Percentiles rank a stretch among this genome's conserved stretches.
Evolutionary conservation across 352 stramenopile genomes (phyloP).

Genomic region (Pythium biforme): DNA sequence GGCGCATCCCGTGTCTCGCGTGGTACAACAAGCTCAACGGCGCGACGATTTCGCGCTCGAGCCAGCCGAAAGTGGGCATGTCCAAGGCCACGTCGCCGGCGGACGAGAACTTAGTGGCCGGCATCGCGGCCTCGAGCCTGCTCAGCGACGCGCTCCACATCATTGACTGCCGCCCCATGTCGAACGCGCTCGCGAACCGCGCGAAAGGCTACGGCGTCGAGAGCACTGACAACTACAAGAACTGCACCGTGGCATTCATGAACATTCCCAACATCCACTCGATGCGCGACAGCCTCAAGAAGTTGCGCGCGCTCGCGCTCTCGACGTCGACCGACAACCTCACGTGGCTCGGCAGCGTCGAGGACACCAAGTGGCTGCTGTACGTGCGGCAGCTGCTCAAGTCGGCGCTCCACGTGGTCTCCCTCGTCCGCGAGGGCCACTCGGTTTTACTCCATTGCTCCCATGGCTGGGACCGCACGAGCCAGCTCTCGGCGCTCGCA

Average conservation of each 20-base stretch:
- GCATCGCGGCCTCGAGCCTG: constrained; percentile 62
- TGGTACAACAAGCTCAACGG: constrained; percentile 76
- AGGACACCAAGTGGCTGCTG: constrained; percentile 97
- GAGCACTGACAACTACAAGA: constrained; percentile 95
- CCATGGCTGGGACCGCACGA: constrained; percentile 88
- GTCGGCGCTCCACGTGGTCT: constrained; percentile 88
- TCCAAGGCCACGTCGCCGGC: constrained; percentile 71
- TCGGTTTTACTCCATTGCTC: constrained; percentile 84
- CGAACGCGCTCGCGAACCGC: constrained; percentile 70
- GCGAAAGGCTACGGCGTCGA: constrained; percentile 95
- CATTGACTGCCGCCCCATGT: constrained; percentile 83
- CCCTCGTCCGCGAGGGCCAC: constrained; percentile 87
- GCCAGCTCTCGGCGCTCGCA: constrained; percentile 80
- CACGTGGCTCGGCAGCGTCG: constrained; percentile 89
- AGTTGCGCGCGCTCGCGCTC: constrained; percentile 62
- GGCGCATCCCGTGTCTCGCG: constrained; percentile 64
- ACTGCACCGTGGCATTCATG: constrained; percentile 95
- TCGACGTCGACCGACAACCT: constrained; percentile 90
- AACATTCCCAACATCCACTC: constrained; percentile 99
- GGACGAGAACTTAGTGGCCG: constrained; percentile 69
- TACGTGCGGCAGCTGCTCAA: constrained; percentile 95
- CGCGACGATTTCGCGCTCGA: constrained; percentile 68
- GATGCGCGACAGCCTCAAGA: constrained; percentile 93
- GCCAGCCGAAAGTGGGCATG: constrained; percentile 81
- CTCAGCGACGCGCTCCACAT: constrained; percentile 74